phyloP scores from a whole-genome alignment of 176 grass and related monocot species.

The Leersia perrieri region DNA sequence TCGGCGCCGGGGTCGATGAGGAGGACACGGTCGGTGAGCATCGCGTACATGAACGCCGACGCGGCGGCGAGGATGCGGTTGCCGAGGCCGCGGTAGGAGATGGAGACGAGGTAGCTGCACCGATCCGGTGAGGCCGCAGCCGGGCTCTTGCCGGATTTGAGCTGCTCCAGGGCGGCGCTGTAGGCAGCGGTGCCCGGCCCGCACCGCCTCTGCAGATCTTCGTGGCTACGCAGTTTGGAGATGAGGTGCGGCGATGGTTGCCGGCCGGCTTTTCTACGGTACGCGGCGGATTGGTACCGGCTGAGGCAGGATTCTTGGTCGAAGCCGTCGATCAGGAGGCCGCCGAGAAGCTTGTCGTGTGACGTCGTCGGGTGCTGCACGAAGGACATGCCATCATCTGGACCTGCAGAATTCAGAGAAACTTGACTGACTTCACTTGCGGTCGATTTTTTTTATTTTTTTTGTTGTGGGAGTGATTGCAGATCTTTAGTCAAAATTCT shows the following conservation, averaged over 20 bases:
- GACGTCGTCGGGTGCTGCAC: neutral
- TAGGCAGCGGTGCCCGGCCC: slow-evolving; percentile 40
- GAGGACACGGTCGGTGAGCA: slow-evolving; percentile 60
- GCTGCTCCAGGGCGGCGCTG: slow-evolving; percentile 32
- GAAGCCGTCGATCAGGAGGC: slow-evolving; percentile 17
- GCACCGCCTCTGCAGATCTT: slow-evolving; percentile 53
- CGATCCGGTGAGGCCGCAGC: neutral
- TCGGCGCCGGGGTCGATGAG: slow-evolving; percentile 38
- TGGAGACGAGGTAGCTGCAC: slow-evolving; percentile 56
- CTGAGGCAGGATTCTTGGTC: slow-evolving; percentile 43
- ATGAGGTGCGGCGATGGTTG: slow-evolving; percentile 43
- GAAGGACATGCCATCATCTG: neutral
- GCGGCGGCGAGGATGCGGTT: slow-evolving; percentile 58
- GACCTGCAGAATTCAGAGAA: neutral
- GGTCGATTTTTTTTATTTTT: too few species aligned
- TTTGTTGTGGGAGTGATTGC: too few species aligned
- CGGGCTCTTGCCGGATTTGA: slow-evolving; percentile 29
- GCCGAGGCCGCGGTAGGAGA: slow-evolving; percentile 45
- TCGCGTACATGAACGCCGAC: slow-evolving; percentile 54
- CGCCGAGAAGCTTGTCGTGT: neutral
- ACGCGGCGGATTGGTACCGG: slow-evolving; percentile 52
- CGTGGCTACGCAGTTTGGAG: slow-evolving; percentile 45
- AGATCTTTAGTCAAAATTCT: too few species aligned
- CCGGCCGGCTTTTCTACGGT: slow-evolving; percentile 32
- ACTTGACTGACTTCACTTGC: neutral